Conservation (phyloP, 345 rosid genomes). For the Anastatica hierochuntica region DNA sequence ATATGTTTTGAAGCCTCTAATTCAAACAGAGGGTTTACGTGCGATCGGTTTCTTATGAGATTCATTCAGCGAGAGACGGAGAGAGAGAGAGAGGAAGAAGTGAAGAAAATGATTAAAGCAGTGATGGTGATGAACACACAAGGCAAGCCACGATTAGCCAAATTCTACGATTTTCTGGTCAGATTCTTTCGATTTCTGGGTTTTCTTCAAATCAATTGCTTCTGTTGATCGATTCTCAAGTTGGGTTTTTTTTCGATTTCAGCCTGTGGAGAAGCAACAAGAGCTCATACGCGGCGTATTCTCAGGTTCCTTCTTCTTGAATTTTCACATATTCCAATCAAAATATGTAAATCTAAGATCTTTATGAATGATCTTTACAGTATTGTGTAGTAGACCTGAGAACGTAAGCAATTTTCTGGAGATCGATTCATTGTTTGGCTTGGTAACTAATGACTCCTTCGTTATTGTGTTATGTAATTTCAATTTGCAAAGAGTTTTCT, state of each 20-base stretch:
- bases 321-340: too few relatives aligned
- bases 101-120: too few relatives aligned
- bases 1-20: background rate
- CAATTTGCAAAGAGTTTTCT: background rate
- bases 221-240: too few relatives aligned
- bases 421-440: slow-evolving; percentile 72
- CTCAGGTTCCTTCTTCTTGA: too few relatives aligned
- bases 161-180: too few relatives aligned
- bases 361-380: slow-evolving; percentile 31
- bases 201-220: too few relatives aligned
- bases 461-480: background rate
- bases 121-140: too few relatives aligned
- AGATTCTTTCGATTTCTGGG: too few relatives aligned
- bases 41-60: background rate
- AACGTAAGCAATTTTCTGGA: slow-evolving; percentile 79
- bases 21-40: background rate
- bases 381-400: slow-evolving; percentile 78
- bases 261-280: slow-evolving; percentile 82
- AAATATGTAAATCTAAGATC: too few relatives aligned
- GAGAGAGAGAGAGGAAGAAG: too few relatives aligned
- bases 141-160: too few relatives aligned
- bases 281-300: slow-evolving; percentile 75
- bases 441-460: slow-evolving; percentile 35
- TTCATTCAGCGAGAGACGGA: background rate
- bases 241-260: slow-evolving; percentile 6